Conservation (phyloP, 1,284 basidiomycete genomes). For the Naganishia cerealis region DNA sequence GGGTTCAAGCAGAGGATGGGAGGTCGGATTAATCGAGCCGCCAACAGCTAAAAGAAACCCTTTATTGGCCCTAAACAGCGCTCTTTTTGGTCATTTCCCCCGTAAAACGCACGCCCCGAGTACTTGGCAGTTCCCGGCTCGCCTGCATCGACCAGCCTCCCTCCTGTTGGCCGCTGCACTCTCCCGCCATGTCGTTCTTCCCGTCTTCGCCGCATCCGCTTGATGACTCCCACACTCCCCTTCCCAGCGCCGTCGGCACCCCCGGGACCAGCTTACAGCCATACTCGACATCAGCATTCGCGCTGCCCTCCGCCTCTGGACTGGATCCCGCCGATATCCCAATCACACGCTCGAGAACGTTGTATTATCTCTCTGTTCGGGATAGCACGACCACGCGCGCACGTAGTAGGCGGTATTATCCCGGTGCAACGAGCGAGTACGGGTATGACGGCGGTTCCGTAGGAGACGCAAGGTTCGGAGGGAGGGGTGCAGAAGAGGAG, state of each 20-base stretch:
- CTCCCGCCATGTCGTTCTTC: slow-evolving; percentile 23
- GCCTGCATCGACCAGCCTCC: background rate
- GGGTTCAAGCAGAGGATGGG: background rate
- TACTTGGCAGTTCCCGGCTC: background rate
- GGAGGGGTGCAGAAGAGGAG: slow-evolving; percentile 53
- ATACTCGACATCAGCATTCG: background rate
- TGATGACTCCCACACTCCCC: slow-evolving; percentile 4
- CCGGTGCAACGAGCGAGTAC: slow-evolving; percentile 45
- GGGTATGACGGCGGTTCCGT: slow-evolving; percentile 66
- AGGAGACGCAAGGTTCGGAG: slow-evolving; percentile 36
- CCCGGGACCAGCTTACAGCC: slow-evolving; percentile 3
- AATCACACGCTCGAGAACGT: slow-evolving; percentile 78
- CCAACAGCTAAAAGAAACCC: too few species aligned
- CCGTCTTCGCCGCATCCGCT: slow-evolving; percentile 1
- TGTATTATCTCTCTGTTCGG: slow-evolving; percentile 91
- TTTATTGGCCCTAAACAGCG: too few species aligned
- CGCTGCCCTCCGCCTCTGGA: background rate
- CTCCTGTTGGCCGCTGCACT: too few species aligned
- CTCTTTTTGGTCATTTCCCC: too few species aligned
- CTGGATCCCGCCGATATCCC: slow-evolving; percentile 35
- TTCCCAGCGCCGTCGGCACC: background rate
- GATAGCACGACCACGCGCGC: slow-evolving; percentile 64
- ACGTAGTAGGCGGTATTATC: slow-evolving; percentile 45
- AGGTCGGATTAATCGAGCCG: too few species aligned
- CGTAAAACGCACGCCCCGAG: background rate